These are phyloP conservation scores for Hyphodiscus sp. DNA, from an alignment of 2,329 filamentous ascomycete genomes.

Conservation along the genomic window DNA sequence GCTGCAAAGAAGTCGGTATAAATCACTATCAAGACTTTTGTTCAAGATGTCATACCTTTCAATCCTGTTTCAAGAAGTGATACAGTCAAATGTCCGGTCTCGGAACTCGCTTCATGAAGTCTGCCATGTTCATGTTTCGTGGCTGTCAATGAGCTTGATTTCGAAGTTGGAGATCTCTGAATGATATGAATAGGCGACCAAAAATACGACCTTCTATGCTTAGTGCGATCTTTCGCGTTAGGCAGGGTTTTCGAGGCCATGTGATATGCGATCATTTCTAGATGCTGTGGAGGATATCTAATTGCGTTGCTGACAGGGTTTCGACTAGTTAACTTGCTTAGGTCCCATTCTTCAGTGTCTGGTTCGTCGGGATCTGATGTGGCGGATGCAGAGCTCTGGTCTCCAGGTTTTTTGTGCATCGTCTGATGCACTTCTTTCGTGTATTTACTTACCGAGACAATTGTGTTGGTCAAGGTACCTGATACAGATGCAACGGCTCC, in stretches of 20 bases:
- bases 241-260: slow-evolving; percentile 16
- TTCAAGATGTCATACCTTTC: background rate
- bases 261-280: slow-evolving; percentile 17
- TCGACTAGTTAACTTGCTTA: slow-evolving; percentile 4
- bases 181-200: background rate
- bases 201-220: slow-evolving; percentile 4
- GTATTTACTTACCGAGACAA: slow-evolving; percentile 12
- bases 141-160: background rate
- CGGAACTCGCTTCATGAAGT: background rate
- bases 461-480: slow-evolving; percentile 8
- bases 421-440: slow-evolving; percentile 9
- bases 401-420: slow-evolving; percentile 4
- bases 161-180: background rate
- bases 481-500: slow-evolving; percentile 17
- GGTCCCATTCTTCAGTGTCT: slow-evolving; percentile 3
- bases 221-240: background rate
- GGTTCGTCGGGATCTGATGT: background rate
- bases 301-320: slow-evolving; percentile 14
- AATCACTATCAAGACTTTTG: background rate
- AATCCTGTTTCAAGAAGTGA: background rate
- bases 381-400: background rate
- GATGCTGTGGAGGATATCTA: slow-evolving; percentile 11
- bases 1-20: slow-evolving; percentile 1
- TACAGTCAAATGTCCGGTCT: background rate
- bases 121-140: slow-evolving; percentile 8